phyloP scores from a whole-genome alignment of 129 eudicot genomes.

The Calendula officinalis region DNA sequence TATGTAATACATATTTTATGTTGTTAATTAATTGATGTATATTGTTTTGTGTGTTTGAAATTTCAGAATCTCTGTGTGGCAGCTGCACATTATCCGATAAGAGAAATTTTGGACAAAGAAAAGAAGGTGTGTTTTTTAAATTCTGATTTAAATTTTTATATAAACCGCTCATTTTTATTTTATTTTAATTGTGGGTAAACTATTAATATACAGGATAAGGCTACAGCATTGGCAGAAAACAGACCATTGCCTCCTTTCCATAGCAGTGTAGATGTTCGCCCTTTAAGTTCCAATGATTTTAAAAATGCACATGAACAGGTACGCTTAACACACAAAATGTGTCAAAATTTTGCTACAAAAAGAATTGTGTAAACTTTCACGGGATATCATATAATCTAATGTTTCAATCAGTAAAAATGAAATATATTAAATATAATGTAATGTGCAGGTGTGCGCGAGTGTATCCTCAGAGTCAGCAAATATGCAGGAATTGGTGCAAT shows the following conservation, averaged over 20 bases:
- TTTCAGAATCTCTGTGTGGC: conserved; percentile 82
- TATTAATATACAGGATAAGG: conserved; percentile 42
- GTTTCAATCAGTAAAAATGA: neutral
- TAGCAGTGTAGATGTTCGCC: conserved; percentile 56
- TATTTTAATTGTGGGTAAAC: neutral
- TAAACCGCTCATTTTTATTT: neutral
- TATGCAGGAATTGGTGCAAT: conserved; percentile 63
- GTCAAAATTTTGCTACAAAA: neutral
- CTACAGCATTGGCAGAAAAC: conserved; percentile 55
- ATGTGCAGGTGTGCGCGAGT: conserved; percentile 67
- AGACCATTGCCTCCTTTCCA: conserved; percentile 49
- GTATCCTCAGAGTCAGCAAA: conserved; percentile 72
- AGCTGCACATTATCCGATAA: conserved; percentile 84
- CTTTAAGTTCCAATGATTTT: conserved; percentile 40
- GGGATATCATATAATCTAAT: neutral
- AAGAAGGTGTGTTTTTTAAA: conserved; percentile 48
- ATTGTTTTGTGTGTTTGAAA: neutral
- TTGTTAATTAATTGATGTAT: too few species aligned
- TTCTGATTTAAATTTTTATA: too few species aligned
- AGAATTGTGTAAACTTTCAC: neutral
- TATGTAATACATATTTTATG: too few species aligned
- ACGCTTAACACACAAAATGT: too few species aligned
- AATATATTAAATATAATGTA: neutral
- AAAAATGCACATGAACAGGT: conserved; percentile 11
- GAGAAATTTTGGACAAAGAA: conserved; percentile 81